These are phyloP conservation scores for Macrolepiota dolichaula DNA, from an alignment of 768 basidiomycete genomes.

Conservation along the genomic window DNA sequence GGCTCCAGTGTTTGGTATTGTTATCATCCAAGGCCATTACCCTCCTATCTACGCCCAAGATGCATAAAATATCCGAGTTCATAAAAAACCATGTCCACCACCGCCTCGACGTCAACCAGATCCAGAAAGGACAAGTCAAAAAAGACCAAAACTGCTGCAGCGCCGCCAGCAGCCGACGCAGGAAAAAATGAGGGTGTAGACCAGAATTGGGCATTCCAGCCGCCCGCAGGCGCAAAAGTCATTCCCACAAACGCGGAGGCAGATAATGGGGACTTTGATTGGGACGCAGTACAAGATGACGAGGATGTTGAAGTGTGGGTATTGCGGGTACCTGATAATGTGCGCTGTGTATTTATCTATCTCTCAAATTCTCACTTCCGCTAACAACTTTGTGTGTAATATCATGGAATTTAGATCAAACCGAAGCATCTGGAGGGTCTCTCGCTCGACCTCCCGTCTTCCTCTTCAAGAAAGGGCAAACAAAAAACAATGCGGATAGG, in stretches of 20 bases:
- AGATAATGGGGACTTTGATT: conserved; percentile 60
- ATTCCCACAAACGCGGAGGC: conserved; percentile 40
- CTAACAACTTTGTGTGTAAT: too few species aligned
- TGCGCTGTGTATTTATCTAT: conserved; percentile 30
- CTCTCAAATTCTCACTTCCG: not conserved
- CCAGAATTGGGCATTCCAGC: conserved; percentile 56
- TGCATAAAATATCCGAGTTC: not conserved
- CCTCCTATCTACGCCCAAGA: not conserved
- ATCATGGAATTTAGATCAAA: conserved; percentile 71
- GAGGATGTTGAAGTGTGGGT: conserved; percentile 70
- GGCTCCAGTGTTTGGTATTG: not conserved
- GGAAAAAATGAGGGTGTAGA: conserved; percentile 53
- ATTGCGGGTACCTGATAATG: conserved; percentile 64
- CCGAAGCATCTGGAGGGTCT: conserved; percentile 57
- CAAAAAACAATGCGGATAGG: conserved; percentile 41
- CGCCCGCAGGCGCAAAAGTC: conserved; percentile 49
- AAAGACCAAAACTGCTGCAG: conserved; percentile 21
- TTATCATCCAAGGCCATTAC: not conserved
- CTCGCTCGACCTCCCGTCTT: conserved; percentile 38
- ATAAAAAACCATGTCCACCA: not conserved
- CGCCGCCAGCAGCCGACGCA: conserved; percentile 17
- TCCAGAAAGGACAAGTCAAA: conserved; percentile 19
- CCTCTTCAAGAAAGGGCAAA: conserved; percentile 14
- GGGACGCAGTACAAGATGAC: conserved; percentile 54
- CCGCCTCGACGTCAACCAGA: conserved; percentile 8